Conservation (phyloP, 2,329 filamentous ascomycete genomes). For the Ceratocystis huliohia region DNA sequence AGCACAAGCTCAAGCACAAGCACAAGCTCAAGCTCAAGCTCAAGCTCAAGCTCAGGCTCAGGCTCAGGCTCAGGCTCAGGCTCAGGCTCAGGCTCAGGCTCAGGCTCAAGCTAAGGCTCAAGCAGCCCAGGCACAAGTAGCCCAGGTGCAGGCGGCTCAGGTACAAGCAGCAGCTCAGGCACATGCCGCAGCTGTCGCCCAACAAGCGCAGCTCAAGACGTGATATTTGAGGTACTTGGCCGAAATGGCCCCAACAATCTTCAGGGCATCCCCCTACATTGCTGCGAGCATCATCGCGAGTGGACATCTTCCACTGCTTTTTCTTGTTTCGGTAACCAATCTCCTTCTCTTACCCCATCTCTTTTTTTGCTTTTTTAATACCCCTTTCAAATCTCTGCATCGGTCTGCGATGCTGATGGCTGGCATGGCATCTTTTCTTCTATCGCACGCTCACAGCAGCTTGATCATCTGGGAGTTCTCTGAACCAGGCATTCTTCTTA, state of each 20-base stretch:
- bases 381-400: background rate
- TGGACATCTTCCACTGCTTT: background rate
- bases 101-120: slow-evolving; percentile 21
- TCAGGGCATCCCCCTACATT: background rate
- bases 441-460: background rate
- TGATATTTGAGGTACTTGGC: background rate
- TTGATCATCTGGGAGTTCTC: background rate
- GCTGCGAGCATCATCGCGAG: background rate
- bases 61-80: slow-evolving; percentile 22
- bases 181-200: slow-evolving; percentile 10
- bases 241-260: background rate
- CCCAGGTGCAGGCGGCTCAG: background rate
- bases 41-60: background rate
- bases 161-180: slow-evolving; percentile 11
- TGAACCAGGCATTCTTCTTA: background rate
- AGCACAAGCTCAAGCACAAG: background rate
- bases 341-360: slow-evolving; percentile 13
- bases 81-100: slow-evolving; percentile 24
- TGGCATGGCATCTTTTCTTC: background rate
- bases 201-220: slow-evolving; percentile 17
- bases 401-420: background rate
- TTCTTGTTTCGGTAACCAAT: slow-evolving; percentile 16
- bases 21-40: slow-evolving; percentile 21
- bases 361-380: slow-evolving; percentile 19
- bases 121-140: background rate